Percentiles rank a stretch among this genome's conserved stretches.
Evolutionary conservation across 129 eudicot species (phyloP).

Genomic region (Logfia minima): DNA sequence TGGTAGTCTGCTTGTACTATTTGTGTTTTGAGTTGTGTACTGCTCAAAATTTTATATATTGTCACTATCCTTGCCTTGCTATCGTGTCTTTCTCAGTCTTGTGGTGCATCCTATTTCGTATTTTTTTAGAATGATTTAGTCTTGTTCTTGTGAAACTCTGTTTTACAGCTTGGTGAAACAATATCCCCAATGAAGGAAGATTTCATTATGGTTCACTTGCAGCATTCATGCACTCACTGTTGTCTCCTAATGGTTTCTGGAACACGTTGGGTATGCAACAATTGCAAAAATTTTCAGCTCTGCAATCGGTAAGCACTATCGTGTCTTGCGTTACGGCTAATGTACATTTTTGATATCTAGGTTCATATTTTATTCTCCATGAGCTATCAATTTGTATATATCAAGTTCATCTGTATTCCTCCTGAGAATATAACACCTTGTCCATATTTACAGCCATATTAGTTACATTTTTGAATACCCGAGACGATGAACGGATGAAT

Average conservation of each 20-base stretch:
- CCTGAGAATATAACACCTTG: neutral
- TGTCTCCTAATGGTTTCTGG: slow-evolving; percentile 85
- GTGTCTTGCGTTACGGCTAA: neutral
- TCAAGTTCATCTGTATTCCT: neutral
- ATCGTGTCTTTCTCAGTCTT: slow-evolving; percentile 1
- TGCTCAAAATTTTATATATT: neutral
- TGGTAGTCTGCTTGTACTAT: too few relatives aligned
- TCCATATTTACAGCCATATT: neutral
- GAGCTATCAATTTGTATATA: neutral
- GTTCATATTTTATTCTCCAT: neutral
- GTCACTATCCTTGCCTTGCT: neutral
- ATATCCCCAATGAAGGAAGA: slow-evolving; percentile 97
- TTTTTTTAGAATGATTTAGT: neutral
- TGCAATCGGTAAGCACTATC: slow-evolving; percentile 69
- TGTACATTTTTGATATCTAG: neutral
- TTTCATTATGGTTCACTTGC: slow-evolving; percentile 98
- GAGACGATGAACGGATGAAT: neutral
- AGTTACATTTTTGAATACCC: neutral
- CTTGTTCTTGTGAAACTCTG: neutral
- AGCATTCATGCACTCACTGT: slow-evolving; percentile 89
- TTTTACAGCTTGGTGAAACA: slow-evolving; percentile 89
- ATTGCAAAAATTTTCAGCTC: slow-evolving; percentile 86
- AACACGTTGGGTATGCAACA: slow-evolving; percentile 85
- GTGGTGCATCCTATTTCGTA: neutral
- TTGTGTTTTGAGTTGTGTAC: too few relatives aligned